Evolutionary conservation across 441 rosid genomes (phyloP), one percentile per base, ranked within the genome.

Genomic region (Breynia disticha): DNA sequence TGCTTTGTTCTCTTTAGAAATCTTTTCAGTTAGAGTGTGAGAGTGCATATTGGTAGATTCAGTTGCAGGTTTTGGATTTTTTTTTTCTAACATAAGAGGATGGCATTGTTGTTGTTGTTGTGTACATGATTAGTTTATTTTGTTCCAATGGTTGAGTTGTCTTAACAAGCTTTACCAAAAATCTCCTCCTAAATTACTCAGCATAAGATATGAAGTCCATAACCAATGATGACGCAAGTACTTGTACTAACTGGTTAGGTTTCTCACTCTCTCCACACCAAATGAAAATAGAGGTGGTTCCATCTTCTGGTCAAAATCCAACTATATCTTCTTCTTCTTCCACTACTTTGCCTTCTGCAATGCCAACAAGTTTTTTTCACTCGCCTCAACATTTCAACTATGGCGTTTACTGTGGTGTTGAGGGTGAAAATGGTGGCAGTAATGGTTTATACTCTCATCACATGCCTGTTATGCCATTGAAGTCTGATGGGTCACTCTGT

Each of bases 401-500:
- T 61, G 77, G 80, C 44, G 65, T 70, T 64, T 81, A 68, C 73
- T 81, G 68, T 71, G 82, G 84, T 28, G 74, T 70, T 51, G 72
- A 68, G 19, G 77, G 68, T 19, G 77, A 71, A 62, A 73, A 41
- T 41, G 44, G 44, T 9, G 44, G 44, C 7, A 50, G 63, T 59
- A 62, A 68, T 21, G 84, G 69, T 28, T 44, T 72, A 16, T 79
- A 76, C 67, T 78, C 87, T 44, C 28, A 15, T 28, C 70, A 79
- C 42, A 69, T 86, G 61, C 79, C 95, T 22, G 78, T 66, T 11
- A 86, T 93, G 96, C 97, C 99, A 16, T 78, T 86, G 35, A 82
- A 82, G 67, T 82, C 90, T 44, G 95, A 86, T 56, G 90, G 90
- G 14, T 82, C 90, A 38, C 85, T 86, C 54, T 82, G 90, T 47